phyloP scores from a whole-genome alignment of 1,284 basidiomycete species.

The Apiotrichum siamense region DNA sequence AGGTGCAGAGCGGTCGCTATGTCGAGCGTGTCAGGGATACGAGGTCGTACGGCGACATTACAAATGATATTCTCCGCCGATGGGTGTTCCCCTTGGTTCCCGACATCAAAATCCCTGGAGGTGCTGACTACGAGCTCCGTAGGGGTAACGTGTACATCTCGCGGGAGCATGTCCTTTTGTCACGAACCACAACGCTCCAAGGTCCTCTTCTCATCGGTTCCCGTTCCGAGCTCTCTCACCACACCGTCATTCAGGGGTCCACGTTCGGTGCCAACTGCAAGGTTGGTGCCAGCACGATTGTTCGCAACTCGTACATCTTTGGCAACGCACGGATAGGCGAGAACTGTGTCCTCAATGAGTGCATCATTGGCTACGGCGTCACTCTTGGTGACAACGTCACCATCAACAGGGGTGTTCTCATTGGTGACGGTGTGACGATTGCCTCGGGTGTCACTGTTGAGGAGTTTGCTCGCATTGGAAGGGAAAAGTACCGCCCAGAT shows the following conservation, averaged over 20 bases:
- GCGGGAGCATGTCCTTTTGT: conserved; percentile 64
- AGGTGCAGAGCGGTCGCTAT: conserved; percentile 58
- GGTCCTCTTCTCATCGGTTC: conserved; percentile 40
- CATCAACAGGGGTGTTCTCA: conserved; percentile 46
- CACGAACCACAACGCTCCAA: conserved; percentile 55
- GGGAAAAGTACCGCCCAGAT: conserved; percentile 67
- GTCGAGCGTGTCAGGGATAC: conserved; percentile 84
- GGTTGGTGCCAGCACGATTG: conserved; percentile 64
- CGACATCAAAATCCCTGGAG: conserved; percentile 81
- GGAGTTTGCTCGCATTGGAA: conserved; percentile 67
- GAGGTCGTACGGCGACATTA: conserved; percentile 78
- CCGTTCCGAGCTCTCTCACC: conserved; percentile 29
- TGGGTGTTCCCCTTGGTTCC: conserved; percentile 95
- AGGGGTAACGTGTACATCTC: conserved; percentile 82
- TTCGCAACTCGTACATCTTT: conserved; percentile 74
- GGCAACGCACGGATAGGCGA: conserved; percentile 72
- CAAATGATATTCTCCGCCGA: conserved; percentile 84
- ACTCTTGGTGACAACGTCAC: conserved; percentile 49
- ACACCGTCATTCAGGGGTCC: conserved; percentile 50
- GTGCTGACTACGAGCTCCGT: conserved; percentile 71
- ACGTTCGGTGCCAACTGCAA: conserved; percentile 75
- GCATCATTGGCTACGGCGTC: conserved; percentile 53
- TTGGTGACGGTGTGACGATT: conserved; percentile 69
- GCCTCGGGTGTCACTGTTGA: conserved; percentile 63
- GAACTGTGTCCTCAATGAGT: conserved; percentile 64